A percentile compares a stretch with the other conserved stretches of the same genome.
Conservation (phyloP, 75 land plant species). For the Pseudotsuga menziesii region DNA sequence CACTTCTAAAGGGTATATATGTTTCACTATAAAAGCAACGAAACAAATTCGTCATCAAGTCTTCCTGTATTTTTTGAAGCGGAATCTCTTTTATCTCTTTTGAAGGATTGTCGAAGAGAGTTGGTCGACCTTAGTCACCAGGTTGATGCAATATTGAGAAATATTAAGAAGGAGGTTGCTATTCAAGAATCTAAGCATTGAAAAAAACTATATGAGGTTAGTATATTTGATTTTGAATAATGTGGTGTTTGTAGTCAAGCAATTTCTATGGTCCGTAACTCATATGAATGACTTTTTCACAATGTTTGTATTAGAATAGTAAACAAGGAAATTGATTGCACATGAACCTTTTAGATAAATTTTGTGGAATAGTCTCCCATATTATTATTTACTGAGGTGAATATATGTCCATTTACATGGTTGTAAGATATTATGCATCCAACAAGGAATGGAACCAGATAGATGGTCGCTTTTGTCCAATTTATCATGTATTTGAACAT, state of each 20-base stretch:
- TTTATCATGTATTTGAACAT: background rate
- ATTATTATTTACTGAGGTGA: too few species aligned
- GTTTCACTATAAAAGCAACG: slow-evolving; percentile 18
- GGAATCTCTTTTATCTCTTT: slow-evolving; percentile 60
- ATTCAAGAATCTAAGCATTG: slow-evolving; percentile 83
- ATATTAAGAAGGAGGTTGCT: slow-evolving; percentile 81
- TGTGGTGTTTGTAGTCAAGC: too few species aligned
- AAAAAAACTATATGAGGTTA: slow-evolving; percentile 84
- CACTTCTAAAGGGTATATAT: slow-evolving; percentile 37
- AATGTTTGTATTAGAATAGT: too few species aligned
- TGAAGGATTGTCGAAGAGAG: slow-evolving; percentile 78
- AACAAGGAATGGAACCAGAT: too few species aligned
- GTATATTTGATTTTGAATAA: slow-evolving; percentile 11
- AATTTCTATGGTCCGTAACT: too few species aligned
- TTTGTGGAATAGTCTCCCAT: too few species aligned
- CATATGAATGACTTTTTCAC: too few species aligned
- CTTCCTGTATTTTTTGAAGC: slow-evolving; percentile 75
- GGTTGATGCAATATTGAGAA: slow-evolving; percentile 69
- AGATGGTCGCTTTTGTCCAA: too few species aligned
- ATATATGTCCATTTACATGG: too few species aligned
- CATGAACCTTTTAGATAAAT: too few species aligned
- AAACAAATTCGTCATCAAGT: slow-evolving; percentile 16
- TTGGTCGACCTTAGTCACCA: slow-evolving; percentile 71
- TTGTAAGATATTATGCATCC: too few species aligned
- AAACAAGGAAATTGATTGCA: too few species aligned